Conservation (phyloP, 495 filamentous ascomycete genomes). For the Penicillium steckii region DNA sequence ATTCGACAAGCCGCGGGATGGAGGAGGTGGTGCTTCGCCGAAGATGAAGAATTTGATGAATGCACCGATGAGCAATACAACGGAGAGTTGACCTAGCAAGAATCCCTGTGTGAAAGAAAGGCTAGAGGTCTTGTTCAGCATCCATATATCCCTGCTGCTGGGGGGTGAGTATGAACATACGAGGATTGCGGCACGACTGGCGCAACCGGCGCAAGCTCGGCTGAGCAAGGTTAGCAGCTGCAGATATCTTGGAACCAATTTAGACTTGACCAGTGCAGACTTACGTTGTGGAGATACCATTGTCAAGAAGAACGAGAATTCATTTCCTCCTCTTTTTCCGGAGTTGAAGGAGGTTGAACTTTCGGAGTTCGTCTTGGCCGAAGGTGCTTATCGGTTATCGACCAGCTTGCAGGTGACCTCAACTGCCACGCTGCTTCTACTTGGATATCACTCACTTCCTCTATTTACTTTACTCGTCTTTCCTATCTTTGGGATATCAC, state of each 20-base stretch:
- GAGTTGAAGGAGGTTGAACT: slow-evolving; percentile 13
- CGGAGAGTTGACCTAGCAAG: slow-evolving; percentile 87
- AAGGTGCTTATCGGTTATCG: slow-evolving; percentile 21
- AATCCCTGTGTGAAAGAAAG: slow-evolving; percentile 63
- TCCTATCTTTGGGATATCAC: too few relatives aligned
- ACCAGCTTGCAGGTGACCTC: too few relatives aligned
- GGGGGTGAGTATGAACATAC: slow-evolving; percentile 27
- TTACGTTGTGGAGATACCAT: slow-evolving; percentile 40
- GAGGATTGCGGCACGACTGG: slow-evolving; percentile 45
- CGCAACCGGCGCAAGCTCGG: slow-evolving; percentile 33
- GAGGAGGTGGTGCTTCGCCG: slow-evolving; percentile 83
- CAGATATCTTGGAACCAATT: not conserved
- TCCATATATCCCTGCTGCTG: slow-evolving; percentile 12
- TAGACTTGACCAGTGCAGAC: too few relatives aligned
- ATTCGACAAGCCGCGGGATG: slow-evolving; percentile 73
- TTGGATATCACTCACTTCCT: too few relatives aligned
- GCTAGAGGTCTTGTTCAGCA: slow-evolving; percentile 18
- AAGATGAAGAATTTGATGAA: slow-evolving; percentile 99
- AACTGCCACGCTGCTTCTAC: too few relatives aligned
- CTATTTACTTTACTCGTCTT: too few relatives aligned
- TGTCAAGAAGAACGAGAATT: slow-evolving; percentile 25
- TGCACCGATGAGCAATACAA: slow-evolving; percentile 82
- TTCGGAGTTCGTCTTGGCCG: slow-evolving; percentile 18
- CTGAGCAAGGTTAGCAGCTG: slow-evolving; percentile 23
- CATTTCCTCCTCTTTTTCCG: too few relatives aligned